phyloP scores from a whole-genome alignment of 2,329 filamentous ascomycete species.

The Sarocladiaceae sp. region DNA sequence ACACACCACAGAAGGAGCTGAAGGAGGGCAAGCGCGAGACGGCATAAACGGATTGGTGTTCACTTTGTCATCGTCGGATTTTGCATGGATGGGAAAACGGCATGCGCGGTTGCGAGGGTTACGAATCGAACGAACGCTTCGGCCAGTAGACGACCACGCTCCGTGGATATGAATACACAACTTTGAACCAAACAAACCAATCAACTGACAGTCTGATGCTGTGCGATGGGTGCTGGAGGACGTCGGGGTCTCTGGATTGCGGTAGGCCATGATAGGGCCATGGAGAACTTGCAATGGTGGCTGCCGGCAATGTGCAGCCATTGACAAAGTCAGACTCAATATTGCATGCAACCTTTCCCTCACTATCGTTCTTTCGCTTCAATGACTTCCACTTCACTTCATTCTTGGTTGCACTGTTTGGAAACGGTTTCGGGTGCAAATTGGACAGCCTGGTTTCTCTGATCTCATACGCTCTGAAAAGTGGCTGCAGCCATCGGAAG shows the following conservation, averaged over 20 bases:
- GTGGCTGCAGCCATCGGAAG: conserved; percentile 1
- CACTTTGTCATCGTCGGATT: conserved; percentile 3
- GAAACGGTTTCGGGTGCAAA: background rate
- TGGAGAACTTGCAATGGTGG: too few species aligned
- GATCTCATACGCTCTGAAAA: background rate
- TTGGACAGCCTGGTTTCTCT: background rate
- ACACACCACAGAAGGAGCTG: conserved; percentile 74
- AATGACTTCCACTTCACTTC: too few species aligned
- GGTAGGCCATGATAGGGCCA: too few species aligned
- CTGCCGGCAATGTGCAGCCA: too few species aligned
- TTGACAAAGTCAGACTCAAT: too few species aligned
- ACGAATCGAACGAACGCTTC: conserved; percentile 8
- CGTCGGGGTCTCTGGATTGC: too few species aligned
- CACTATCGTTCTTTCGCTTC: too few species aligned
- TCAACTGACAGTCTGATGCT: too few species aligned
- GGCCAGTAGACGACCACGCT: conserved; percentile 3
- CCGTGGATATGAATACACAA: conserved; percentile 3
- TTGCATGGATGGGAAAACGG: conserved; percentile 1
- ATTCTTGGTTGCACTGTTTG: background rate
- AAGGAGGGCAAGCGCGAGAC: conserved; percentile 91
- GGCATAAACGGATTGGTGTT: conserved; percentile 49
- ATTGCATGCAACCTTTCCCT: too few species aligned
- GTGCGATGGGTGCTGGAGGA: too few species aligned
- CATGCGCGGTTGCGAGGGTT: background rate
- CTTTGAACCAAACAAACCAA: too few species aligned